phyloP scores from a whole-genome alignment of 2,329 filamentous ascomycete genomes.

The Colletotrichum sp. region DNA sequence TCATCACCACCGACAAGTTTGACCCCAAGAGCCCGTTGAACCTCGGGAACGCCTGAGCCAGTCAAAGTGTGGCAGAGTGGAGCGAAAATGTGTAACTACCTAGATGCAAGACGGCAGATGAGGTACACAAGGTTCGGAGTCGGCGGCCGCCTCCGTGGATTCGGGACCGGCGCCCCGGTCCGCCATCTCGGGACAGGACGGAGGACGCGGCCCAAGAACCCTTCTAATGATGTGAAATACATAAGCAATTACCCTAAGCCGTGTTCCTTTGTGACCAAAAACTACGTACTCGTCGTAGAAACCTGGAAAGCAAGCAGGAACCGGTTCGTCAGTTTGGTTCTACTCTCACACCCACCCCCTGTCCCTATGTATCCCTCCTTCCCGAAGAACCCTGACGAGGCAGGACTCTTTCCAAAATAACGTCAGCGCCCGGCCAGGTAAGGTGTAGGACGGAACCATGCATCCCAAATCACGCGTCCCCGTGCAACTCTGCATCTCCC shows the following conservation, averaged over 20 bases:
- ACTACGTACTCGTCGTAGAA: background rate
- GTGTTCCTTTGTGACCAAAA: background rate
- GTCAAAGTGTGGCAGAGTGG: background rate
- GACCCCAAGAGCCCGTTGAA: slow-evolving; percentile 67
- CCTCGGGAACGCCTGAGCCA: slow-evolving; percentile 44
- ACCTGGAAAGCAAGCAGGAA: background rate
- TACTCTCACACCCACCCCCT: slow-evolving; percentile 2
- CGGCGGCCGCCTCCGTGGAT: background rate
- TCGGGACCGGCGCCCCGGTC: background rate
- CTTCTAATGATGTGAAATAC: background rate
- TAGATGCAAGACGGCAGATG: background rate
- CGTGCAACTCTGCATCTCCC: background rate
- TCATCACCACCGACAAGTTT: slow-evolving; percentile 62
- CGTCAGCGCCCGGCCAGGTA: background rate
- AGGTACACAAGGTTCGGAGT: background rate
- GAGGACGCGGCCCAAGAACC: background rate
- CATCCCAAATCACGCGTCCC: background rate
- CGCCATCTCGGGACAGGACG: background rate
- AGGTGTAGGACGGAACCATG: background rate
- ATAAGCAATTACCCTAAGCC: background rate
- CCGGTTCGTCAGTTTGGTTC: background rate
- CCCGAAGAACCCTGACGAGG: background rate
- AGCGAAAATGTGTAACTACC: background rate
- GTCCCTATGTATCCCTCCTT: background rate
- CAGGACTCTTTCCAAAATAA: background rate